A percentile compares a stretch with the other conserved stretches of the same genome.
Evolutionary conservation across 148 eudicot species (phyloP).

Genomic region (Chenopodium formosanum): DNA sequence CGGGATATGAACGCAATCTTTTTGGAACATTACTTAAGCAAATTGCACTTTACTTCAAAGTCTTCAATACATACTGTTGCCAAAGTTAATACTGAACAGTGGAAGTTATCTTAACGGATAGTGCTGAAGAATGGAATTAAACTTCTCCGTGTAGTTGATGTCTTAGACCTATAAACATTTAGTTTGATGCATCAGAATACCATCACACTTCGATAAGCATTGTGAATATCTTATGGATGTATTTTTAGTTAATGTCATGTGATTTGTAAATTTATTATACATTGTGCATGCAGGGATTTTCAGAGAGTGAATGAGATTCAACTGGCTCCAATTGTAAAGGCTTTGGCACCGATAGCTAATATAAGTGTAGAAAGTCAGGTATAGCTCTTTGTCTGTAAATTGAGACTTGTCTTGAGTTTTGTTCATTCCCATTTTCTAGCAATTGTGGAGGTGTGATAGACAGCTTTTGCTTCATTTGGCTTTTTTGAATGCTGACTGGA

Average conservation of each 20-base stretch:
- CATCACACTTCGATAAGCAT: not conserved
- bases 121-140: not conserved
- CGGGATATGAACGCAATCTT: not conserved
- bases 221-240: not conserved
- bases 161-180: not conserved
- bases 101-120: not conserved
- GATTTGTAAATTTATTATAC: conserved; percentile 2
- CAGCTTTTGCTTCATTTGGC: conserved; percentile 8
- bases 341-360: conserved; percentile 75
- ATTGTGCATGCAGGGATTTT: conserved; percentile 69
- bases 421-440: not conserved
- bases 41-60: not conserved
- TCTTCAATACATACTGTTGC: not conserved
- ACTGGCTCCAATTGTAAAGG: conserved; percentile 67
- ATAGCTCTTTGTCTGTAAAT: conserved; percentile 10
- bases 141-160: not conserved
- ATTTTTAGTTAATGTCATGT: not conserved
- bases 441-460: not conserved
- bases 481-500: conserved; percentile 6
- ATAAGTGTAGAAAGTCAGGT: conserved; percentile 96
- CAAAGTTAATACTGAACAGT: not conserved
- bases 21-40: not conserved
- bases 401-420: not conserved
- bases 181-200: not conserved
- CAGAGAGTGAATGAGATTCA: conserved; percentile 60